Percentiles rank a stretch among this genome's conserved stretches.
These are phyloP conservation scores for Neurospora terricola DNA, from an alignment of 495 filamentous ascomycete species.

Conservation along the genomic window DNA sequence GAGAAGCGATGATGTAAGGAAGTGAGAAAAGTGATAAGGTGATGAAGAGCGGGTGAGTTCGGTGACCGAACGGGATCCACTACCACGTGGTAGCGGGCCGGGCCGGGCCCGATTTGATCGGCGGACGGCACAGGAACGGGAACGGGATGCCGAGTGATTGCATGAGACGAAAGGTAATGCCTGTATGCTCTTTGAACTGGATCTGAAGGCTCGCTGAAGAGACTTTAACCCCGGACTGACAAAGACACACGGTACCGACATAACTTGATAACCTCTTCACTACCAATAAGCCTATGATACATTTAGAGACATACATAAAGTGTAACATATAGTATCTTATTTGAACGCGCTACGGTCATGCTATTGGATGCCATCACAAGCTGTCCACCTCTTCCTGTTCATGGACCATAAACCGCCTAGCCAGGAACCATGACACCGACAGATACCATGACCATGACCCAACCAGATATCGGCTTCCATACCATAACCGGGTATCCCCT, in stretches of 20 bases:
- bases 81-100: neutral
- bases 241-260: neutral
- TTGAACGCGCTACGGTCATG: neutral
- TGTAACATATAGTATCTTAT: neutral
- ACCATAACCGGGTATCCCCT: neutral
- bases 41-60: too few species aligned
- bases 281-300: neutral
- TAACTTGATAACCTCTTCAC: neutral
- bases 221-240: neutral
- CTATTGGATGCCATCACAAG: neutral
- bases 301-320: neutral
- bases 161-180: neutral
- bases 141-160: neutral
- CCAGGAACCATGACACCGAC: neutral
- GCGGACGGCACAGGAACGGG: neutral
- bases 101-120: neutral
- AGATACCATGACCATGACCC: neutral
- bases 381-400: neutral
- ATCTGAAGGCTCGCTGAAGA: neutral
- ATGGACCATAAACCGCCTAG: neutral
- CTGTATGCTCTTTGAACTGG: neutral
- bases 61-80: neutral
- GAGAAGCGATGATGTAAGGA: too few species aligned
- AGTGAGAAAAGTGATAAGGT: too few species aligned
- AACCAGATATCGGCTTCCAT: neutral